phyloP scores from a whole-genome alignment of 805 yeast species.

The Ogataea dorogensis region DNA sequence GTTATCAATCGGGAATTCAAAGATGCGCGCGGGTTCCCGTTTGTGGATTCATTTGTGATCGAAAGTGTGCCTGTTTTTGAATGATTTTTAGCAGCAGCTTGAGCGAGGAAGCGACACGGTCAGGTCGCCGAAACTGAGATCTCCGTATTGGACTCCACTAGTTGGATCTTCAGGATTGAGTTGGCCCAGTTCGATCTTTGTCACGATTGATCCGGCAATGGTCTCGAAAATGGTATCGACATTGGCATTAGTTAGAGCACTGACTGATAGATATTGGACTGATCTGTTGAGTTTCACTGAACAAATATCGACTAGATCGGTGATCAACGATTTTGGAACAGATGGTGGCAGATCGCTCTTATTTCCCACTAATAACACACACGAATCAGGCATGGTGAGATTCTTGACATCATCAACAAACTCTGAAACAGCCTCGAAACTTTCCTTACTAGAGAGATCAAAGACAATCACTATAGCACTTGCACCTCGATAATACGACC shows the following conservation, averaged over 20 bases:
- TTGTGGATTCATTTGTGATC: conserved; percentile 57
- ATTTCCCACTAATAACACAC: conserved; percentile 36
- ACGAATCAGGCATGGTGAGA: conserved; percentile 29
- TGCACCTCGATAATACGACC: conserved; percentile 39
- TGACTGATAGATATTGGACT: conserved; percentile 38
- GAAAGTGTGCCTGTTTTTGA: conserved; percentile 19
- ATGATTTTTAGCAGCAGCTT: conserved; percentile 9
- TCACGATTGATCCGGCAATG: conserved; percentile 39
- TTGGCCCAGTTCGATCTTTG: conserved; percentile 47
- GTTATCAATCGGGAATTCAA: conserved; percentile 58
- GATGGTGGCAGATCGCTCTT: conserved; percentile 30
- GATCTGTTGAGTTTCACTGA: conserved; percentile 27
- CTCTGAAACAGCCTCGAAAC: conserved; percentile 30
- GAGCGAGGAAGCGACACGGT: not conserved
- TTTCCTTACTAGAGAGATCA: conserved; percentile 29
- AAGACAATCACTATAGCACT: conserved; percentile 38
- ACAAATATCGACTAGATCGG: conserved; percentile 23
- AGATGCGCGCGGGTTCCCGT: conserved; percentile 73
- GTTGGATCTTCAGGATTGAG: conserved; percentile 46
- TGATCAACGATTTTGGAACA: conserved; percentile 14
- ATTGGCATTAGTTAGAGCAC: conserved; percentile 43
- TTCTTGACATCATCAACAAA: conserved; percentile 33
- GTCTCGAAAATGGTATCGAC: conserved; percentile 40
- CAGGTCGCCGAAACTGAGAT: conserved; percentile 17
- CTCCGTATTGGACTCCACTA: conserved; percentile 51